Conservation (phyloP, 2,329 filamentous ascomycete genomes). For the Fusarium falciforme region DNA sequence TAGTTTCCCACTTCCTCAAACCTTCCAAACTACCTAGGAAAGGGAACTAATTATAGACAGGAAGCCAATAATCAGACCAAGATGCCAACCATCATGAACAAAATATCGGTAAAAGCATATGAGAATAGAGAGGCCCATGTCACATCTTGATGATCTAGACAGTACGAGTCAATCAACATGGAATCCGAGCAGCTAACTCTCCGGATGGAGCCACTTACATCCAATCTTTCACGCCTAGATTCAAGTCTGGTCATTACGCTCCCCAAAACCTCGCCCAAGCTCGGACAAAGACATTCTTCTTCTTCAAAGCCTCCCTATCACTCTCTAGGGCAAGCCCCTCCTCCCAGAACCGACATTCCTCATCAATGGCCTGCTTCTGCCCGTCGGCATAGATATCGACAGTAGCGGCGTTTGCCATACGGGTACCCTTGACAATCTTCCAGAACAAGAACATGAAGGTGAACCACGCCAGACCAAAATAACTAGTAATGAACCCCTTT, state of each 20-base stretch:
- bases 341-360: constrained; percentile 58
- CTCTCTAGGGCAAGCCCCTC: constrained; percentile 43
- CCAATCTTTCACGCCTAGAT: too few relatives aligned
- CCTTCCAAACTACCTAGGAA: too few relatives aligned
- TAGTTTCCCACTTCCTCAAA: too few relatives aligned
- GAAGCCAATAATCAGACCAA: too few relatives aligned
- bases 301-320: neutral
- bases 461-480: constrained; percentile 66
- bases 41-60: too few relatives aligned
- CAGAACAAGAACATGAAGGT: constrained; percentile 64
- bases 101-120: too few relatives aligned
- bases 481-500: constrained; percentile 63
- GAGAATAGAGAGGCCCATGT: too few relatives aligned
- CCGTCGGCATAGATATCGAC: constrained; percentile 56
- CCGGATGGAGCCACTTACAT: too few relatives aligned
- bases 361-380: constrained; percentile 71
- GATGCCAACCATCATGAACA: too few relatives aligned
- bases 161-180: too few relatives aligned
- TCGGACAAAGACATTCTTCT: neutral
- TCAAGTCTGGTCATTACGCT: neutral
- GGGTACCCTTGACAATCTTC: constrained; percentile 59
- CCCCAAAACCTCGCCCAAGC: neutral
- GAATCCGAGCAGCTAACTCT: too few relatives aligned
- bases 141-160: too few relatives aligned
- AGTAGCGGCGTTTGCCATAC: constrained; percentile 43